These are phyloP conservation scores for Colletotrichum tropicicola DNA, from an alignment of 2,329 filamentous ascomycete species.

Conservation along the genomic window DNA sequence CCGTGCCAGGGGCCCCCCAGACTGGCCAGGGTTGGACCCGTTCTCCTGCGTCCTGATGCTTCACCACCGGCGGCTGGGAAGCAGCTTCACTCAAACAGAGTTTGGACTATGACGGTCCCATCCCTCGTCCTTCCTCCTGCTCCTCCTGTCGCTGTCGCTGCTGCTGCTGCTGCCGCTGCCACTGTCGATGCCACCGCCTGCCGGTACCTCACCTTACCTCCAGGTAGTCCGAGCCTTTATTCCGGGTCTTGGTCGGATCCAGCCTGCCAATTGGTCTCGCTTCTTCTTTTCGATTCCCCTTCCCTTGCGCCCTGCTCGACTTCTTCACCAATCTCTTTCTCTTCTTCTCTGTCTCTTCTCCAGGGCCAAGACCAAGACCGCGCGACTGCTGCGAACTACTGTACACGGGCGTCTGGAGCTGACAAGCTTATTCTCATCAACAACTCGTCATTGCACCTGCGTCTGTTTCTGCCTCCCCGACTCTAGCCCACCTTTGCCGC, in stretches of 20 bases:
- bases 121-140: background rate
- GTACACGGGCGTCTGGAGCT: background rate
- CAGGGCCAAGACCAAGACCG: background rate
- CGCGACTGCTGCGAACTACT: background rate
- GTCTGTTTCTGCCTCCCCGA: background rate
- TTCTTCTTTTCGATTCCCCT: background rate
- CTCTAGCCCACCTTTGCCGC: background rate
- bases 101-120: slow-evolving; percentile 32
- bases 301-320: background rate
- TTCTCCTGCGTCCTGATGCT: slow-evolving; percentile 21
- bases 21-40: slow-evolving; percentile 20
- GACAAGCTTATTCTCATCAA: slow-evolving; percentile 1
- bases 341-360: too few species aligned
- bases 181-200: too few species aligned
- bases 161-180: too few species aligned
- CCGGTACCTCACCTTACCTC: too few species aligned
- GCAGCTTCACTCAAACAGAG: slow-evolving; percentile 26
- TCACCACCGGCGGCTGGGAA: slow-evolving; percentile 1
- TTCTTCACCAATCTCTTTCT: background rate
- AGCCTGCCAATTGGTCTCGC: background rate
- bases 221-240: background rate
- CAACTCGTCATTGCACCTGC: background rate
- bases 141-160: background rate
- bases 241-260: background rate
- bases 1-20: slow-evolving; percentile 4